Percentiles rank a stretch among this genome's conserved stretches.
Evolutionary conservation across 2,329 filamentous ascomycete genomes (phyloP).

Genomic region (Phoma sp.): DNA sequence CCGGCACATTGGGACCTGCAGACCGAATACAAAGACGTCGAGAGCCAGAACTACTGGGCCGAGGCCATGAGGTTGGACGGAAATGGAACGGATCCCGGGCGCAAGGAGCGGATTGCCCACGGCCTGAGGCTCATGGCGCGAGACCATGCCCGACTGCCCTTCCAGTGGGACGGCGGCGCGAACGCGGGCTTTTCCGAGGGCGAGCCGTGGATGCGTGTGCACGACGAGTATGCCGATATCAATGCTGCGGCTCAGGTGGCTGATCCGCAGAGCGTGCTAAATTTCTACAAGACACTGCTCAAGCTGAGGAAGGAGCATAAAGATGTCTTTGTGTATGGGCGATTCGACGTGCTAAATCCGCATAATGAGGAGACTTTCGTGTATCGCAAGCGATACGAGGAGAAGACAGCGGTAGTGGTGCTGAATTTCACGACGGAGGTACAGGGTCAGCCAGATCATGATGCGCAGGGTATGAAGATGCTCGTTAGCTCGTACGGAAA

Average conservation of each 20-base stretch:
- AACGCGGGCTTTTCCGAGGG: conserved; percentile 70
- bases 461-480: conserved; percentile 28
- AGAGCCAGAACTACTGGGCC: conserved; percentile 54
- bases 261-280: conserved; percentile 60
- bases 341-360: conserved; percentile 63
- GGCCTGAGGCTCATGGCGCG: conserved; percentile 66
- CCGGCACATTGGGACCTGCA: conserved; percentile 58
- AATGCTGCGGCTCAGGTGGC: conserved; percentile 65
- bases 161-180: conserved; percentile 69
- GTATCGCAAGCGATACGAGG: conserved; percentile 45
- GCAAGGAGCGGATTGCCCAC: conserved; percentile 45
- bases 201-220: conserved; percentile 74
- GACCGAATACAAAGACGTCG: conserved; percentile 69
- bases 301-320: conserved; percentile 64
- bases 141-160: conserved; percentile 74
- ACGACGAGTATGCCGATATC: conserved; percentile 63
- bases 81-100: conserved; percentile 39
- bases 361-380: conserved; percentile 63
- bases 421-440: conserved; percentile 47
- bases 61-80: conserved; percentile 33
- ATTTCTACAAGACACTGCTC: conserved; percentile 68
- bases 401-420: conserved; percentile 44
- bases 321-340: conserved; percentile 71
- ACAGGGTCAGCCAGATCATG: conserved; percentile 10
- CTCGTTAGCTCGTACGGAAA: conserved; percentile 56